phyloP scores from a whole-genome alignment of 495 filamentous ascomycete genomes.

The Aspergillus mulundensis region DNA sequence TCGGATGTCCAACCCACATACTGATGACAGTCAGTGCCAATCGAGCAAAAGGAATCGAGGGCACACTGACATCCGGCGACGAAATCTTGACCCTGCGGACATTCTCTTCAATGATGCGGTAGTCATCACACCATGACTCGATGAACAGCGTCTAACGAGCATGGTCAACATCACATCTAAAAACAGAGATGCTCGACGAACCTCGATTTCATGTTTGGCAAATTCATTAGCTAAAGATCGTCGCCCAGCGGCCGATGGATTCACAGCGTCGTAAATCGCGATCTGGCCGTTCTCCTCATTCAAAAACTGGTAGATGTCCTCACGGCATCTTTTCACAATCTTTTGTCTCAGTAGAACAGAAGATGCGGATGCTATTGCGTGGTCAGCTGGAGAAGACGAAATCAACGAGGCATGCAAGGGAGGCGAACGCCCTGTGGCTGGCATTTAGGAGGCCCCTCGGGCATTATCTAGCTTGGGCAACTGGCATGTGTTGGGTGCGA shows the following conservation, averaged over 20 bases:
- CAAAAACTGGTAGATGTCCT: conserved; percentile 94
- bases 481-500: not conserved
- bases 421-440: too few species aligned
- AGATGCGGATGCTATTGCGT: conserved; percentile 62
- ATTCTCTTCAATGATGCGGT: conserved; percentile 93
- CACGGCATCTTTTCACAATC: conserved; percentile 94
- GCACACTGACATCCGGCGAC: conserved; percentile 75
- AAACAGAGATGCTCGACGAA: conserved; percentile 28
- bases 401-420: not conserved
- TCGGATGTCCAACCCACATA: conserved; percentile 87
- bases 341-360: conserved; percentile 90
- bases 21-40: conserved; percentile 37
- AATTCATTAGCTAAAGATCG: conserved; percentile 91
- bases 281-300: conserved; percentile 98
- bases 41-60: not conserved
- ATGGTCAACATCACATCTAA: not conserved
- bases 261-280: conserved; percentile 99
- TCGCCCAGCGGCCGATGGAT: conserved; percentile 79
- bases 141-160: conserved; percentile 79
- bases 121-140: conserved; percentile 90
- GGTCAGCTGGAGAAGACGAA: conserved; percentile 7
- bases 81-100: conserved; percentile 96
- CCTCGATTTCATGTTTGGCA: conserved; percentile 89
- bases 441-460: not conserved
- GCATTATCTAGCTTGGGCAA: not conserved